Percentiles rank a stretch among this genome's conserved stretches.
Evolutionary conservation across 352 stramenopile species (phyloP).

Genomic region (Discostella stelligera): DNA sequence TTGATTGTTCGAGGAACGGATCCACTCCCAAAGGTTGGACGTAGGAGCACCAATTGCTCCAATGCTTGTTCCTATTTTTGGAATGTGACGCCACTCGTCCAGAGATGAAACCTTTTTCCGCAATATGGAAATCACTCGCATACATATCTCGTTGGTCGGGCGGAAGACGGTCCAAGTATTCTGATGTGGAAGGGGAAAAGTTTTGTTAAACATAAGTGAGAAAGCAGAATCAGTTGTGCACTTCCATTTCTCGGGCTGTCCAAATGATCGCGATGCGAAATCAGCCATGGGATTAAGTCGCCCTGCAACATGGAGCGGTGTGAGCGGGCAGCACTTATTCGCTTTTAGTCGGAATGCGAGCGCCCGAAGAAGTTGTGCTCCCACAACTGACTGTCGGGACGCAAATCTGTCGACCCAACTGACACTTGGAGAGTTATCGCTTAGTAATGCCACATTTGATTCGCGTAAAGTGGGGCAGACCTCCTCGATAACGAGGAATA

Average conservation of each 20-base stretch:
- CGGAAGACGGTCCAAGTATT: conserved; percentile 34
- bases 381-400: neutral
- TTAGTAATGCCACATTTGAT: too few species aligned
- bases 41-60: too few species aligned
- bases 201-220: conserved; percentile 16
- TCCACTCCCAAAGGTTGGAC: too few species aligned
- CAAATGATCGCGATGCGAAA: conserved; percentile 43
- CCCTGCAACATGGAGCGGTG: neutral
- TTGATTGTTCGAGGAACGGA: too few species aligned
- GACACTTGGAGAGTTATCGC: conserved; percentile 11
- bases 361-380: neutral
- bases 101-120: too few species aligned
- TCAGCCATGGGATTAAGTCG: conserved; percentile 19
- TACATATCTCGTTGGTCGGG: too few species aligned
- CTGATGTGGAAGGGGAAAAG: conserved; percentile 33
- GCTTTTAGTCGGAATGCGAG: neutral
- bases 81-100: too few species aligned
- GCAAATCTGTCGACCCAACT: neutral
- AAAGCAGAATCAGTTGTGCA: conserved; percentile 23
- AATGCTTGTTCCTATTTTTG: too few species aligned
- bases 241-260: conserved; percentile 8
- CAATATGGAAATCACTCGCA: too few species aligned
- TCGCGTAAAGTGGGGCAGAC: too few species aligned
- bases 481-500: too few species aligned
- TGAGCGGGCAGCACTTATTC: neutral